Evolutionary conservation across 352 stramenopile genomes (phyloP).

Genomic region (Blastocystis sp.): DNA sequence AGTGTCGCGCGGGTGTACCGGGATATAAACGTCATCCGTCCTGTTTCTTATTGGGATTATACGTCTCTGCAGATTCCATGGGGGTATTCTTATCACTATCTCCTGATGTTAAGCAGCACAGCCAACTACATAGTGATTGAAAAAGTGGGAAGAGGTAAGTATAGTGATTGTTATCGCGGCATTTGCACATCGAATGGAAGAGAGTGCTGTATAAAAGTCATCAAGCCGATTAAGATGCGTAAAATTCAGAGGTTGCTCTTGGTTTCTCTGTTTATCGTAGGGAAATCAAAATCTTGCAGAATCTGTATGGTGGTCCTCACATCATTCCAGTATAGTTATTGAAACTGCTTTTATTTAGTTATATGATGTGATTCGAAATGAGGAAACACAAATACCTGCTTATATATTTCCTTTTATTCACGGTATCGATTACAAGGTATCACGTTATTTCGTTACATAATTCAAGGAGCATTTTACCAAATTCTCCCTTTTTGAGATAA

Average conservation of each 20-base stretch:
- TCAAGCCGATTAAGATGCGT: slow-evolving; percentile 99
- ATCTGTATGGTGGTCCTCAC: slow-evolving; percentile 94
- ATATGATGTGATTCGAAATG: slow-evolving; percentile 93
- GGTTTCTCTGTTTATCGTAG: neutral
- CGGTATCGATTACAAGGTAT: slow-evolving; percentile 97
- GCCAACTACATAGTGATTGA: slow-evolving; percentile 93
- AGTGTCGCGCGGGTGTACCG: slow-evolving; percentile 75
- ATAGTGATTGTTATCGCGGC: slow-evolving; percentile 95
- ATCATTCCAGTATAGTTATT: slow-evolving; percentile 73
- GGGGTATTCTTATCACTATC: slow-evolving; percentile 68
- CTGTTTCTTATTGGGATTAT: slow-evolving; percentile 98
- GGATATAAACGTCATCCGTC: slow-evolving; percentile 87
- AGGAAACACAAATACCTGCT: slow-evolving; percentile 93
- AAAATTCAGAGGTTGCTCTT: slow-evolving; percentile 89
- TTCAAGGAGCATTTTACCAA: neutral
- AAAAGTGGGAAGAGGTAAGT: slow-evolving; percentile 98
- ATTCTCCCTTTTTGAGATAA: slow-evolving; percentile 35
- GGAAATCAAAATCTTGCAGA: slow-evolving; percentile 99
- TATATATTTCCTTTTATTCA: slow-evolving; percentile 97
- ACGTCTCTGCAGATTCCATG: slow-evolving; percentile 93
- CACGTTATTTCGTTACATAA: slow-evolving; percentile 66
- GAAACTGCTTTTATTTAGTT: slow-evolving; percentile 71
- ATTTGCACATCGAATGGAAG: slow-evolving; percentile 89
- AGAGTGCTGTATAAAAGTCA: slow-evolving; percentile 99
- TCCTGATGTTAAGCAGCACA: slow-evolving; percentile 63